Percentiles rank a stretch among this genome's conserved stretches.
phyloP scores from a whole-genome alignment of 495 filamentous ascomycete species.

The Talaromyces trachyspermus region DNA sequence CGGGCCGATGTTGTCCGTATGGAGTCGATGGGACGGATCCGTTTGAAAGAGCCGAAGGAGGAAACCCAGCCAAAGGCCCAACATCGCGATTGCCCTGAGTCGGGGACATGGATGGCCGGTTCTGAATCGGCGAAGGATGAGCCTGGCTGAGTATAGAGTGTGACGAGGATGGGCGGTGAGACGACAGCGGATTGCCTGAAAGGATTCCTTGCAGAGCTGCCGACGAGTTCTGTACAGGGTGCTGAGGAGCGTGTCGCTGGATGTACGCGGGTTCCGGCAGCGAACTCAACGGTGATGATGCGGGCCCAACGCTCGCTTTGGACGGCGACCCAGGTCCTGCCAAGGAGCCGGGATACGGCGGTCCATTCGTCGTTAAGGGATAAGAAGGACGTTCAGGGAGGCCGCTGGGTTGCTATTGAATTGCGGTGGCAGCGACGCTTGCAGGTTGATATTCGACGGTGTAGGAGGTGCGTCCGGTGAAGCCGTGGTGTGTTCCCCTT shows the following conservation, averaged over 20 bases:
- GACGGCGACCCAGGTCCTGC: slow-evolving; percentile 32
- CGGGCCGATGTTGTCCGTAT: slow-evolving; percentile 26
- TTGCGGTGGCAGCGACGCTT: background rate
- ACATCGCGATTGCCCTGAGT: slow-evolving; percentile 42
- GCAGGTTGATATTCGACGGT: background rate
- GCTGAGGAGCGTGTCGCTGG: slow-evolving; percentile 21
- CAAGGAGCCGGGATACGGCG: slow-evolving; percentile 26
- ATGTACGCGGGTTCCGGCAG: slow-evolving; percentile 18
- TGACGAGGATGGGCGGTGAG: slow-evolving; percentile 39
- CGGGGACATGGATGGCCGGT: slow-evolving; percentile 43
- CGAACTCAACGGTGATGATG: slow-evolving; percentile 18
- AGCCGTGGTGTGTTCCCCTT: slow-evolving; percentile 5
- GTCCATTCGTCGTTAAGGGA: slow-evolving; percentile 15
- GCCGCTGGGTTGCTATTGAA: slow-evolving; percentile 11
- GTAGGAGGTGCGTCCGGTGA: background rate
- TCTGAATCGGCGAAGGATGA: slow-evolving; percentile 35
- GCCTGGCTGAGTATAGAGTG: slow-evolving; percentile 33
- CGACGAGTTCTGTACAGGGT: slow-evolving; percentile 26
- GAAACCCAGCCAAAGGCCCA: slow-evolving; percentile 39
- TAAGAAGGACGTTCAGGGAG: slow-evolving; percentile 37
- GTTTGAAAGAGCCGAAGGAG: slow-evolving; percentile 22
- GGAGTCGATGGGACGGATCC: slow-evolving; percentile 27
- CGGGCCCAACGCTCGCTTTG: slow-evolving; percentile 25
- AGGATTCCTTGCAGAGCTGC: slow-evolving; percentile 19
- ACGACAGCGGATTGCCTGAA: slow-evolving; percentile 23